Base-by-base conservation (phyloP, 1,284 basidiomycete species). In the Tranzscheliella williamsii region DNA sequence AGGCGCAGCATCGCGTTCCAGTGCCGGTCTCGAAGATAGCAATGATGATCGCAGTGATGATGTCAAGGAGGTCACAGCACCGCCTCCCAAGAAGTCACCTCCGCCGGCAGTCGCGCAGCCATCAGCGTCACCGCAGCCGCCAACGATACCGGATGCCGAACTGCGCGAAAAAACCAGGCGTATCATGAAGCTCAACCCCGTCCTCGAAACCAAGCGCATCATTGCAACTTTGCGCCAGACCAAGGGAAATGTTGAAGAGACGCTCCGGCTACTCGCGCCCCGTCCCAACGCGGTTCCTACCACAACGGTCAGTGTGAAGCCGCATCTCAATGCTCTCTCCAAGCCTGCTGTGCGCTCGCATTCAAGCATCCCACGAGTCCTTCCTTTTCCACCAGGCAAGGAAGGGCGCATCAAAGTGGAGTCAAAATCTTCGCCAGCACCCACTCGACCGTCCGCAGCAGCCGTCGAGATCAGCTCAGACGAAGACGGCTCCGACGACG, bases 401-500 rank as follows among this genome's bases (percentile, higher is more conserved):
- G n/a, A n/a, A n/a, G n/a, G n/a, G 13, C 49, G 49, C 20, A 35
- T 31, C 5, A 31, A 42, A 5, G 48, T 51, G 4, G 39, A 44
- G 9, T 33, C 45, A 4, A 31, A 33, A 3, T 20, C 29, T 11
- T 20, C 39, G 4, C 45, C 42, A 15, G 36, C 42, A 11, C 20
- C 27, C 4, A 24, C 24, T 22, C 27, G 27, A 16, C 15, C 20
- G 2, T 38, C 41, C 12, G 45, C 9, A 34, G 13, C 48, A 22
- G 37, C 46, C 2, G 42, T 49, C 31, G 55, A 58, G 23, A 46
- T 64, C 55, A 58, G 54, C 50, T 65, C 69, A 2, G 69, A 67
- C 30, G 67, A 67, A 15, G 64, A 72, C 37, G 62, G 69, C 32
- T 44, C 44, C 15, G 72, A 67, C 24, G 71, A 37, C 18, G 11